phyloP scores from a whole-genome alignment of 192 early-diverging fungal species.

The Backusella tarrabulga region DNA sequence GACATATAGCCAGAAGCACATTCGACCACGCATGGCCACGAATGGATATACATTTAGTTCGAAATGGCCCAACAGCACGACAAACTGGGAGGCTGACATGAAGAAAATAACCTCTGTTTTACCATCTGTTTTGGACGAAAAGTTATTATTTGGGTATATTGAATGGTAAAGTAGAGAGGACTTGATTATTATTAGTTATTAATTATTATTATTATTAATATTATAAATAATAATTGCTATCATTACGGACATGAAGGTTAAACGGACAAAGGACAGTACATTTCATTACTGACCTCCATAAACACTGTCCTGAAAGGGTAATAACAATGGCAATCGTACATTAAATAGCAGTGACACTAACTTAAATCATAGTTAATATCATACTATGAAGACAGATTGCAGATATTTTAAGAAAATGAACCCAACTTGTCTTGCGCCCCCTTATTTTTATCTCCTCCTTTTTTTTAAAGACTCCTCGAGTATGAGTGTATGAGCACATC shows the following conservation, averaged over 20 bases:
- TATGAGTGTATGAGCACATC: background rate
- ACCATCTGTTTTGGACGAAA: background rate
- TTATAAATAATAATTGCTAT: background rate
- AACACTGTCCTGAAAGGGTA: conserved; percentile 5
- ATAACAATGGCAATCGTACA: background rate
- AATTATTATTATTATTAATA: background rate
- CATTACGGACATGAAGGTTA: background rate
- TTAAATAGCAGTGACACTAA: background rate
- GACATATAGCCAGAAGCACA: background rate
- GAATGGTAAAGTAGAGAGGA: conserved; percentile 2
- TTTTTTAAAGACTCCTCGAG: background rate
- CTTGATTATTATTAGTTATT: background rate
- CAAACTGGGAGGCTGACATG: conserved; percentile 1
- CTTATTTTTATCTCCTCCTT: background rate
- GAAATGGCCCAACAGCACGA: background rate
- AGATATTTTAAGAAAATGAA: background rate
- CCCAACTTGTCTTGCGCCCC: background rate
- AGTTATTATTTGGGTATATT: background rate
- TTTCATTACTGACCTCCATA: background rate
- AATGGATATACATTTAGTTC: background rate
- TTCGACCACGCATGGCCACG: background rate
- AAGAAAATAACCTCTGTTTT: background rate
- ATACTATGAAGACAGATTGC: conserved; percentile 12
- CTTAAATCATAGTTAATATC: background rate
- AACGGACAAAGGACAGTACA: conserved; percentile 13